Evolutionary conservation across 352 stramenopile genomes (phyloP).

Genomic region (Phytopythium chamaehyphon): DNA sequence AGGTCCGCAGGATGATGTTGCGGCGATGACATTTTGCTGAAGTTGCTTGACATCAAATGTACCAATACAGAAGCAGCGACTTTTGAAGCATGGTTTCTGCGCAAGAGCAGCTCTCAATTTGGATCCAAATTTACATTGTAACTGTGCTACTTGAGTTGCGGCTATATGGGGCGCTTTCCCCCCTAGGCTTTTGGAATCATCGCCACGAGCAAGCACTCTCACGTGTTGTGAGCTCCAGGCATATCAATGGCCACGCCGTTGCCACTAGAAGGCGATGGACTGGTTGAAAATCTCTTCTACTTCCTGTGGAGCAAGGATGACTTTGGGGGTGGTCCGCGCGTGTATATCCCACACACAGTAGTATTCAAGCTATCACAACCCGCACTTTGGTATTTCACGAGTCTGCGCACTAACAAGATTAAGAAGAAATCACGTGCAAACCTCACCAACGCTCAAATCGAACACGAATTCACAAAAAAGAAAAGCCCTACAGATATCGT

Average conservation of each 20-base stretch:
- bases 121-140: too few species aligned
- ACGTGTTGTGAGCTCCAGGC: too few species aligned
- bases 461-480: slow-evolving; percentile 92
- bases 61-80: too few species aligned
- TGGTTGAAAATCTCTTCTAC: slow-evolving; percentile 88
- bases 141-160: too few species aligned
- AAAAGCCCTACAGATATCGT: slow-evolving; percentile 82
- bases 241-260: slow-evolving; percentile 45
- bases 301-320: slow-evolving; percentile 92
- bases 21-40: not conserved
- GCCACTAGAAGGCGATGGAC: slow-evolving; percentile 79
- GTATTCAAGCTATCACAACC: slow-evolving; percentile 92
- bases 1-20: not conserved
- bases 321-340: slow-evolving; percentile 74
- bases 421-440: slow-evolving; percentile 92
- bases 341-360: slow-evolving; percentile 93
- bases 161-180: too few species aligned
- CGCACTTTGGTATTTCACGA: slow-evolving; percentile 95
- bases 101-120: too few species aligned
- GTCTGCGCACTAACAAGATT: slow-evolving; percentile 69
- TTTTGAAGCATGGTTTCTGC: too few species aligned
- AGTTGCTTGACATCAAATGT: too few species aligned
- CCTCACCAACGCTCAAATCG: slow-evolving; percentile 90
- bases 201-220: too few species aligned
- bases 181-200: too few species aligned